phyloP scores from a whole-genome alignment of 2,329 filamentous ascomycete species.

The Scorias spongiosa region DNA sequence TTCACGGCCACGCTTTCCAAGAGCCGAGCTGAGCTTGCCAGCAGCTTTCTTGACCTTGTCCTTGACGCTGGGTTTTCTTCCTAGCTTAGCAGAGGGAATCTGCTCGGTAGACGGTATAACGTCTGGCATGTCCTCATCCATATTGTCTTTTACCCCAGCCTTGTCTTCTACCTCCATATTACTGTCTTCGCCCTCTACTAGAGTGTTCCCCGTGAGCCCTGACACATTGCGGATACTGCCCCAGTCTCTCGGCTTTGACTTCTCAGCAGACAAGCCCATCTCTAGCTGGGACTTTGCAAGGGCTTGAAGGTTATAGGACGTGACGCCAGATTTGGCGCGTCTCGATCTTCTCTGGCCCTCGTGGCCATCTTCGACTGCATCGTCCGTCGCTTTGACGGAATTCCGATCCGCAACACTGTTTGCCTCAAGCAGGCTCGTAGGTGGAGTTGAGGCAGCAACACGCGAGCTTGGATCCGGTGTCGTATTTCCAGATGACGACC shows the following conservation, averaged over 20 bases:
- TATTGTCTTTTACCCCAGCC: slow-evolving; percentile 19
- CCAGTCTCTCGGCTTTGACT: slow-evolving; percentile 7
- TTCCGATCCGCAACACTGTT: slow-evolving; percentile 29
- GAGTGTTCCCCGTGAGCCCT: slow-evolving; percentile 19
- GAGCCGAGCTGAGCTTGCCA: slow-evolving; percentile 13
- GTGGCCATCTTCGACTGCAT: slow-evolving; percentile 4
- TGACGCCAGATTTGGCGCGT: slow-evolving; percentile 39
- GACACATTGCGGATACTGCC: slow-evolving; percentile 30
- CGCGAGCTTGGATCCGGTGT: slow-evolving; percentile 34
- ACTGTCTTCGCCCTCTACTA: slow-evolving; percentile 13
- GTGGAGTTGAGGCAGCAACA: slow-evolving; percentile 44
- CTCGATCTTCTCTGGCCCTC: slow-evolving; percentile 31
- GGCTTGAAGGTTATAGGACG: slow-evolving; percentile 43
- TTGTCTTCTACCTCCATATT: slow-evolving; percentile 30
- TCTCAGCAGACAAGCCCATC: slow-evolving; percentile 15
- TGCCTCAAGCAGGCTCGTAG: slow-evolving; percentile 38
- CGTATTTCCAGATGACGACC: slow-evolving; percentile 15
- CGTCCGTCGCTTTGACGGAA: slow-evolving; percentile 8
- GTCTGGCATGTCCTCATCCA: slow-evolving; percentile 5
- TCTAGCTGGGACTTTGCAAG: background rate
- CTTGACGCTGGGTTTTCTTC: slow-evolving; percentile 15
- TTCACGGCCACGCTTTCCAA: slow-evolving; percentile 23
- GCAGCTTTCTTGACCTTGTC: slow-evolving; percentile 17
- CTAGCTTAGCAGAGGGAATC: slow-evolving; percentile 3
- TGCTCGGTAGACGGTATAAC: slow-evolving; percentile 1